These are phyloP conservation scores for Sporothrix sp. DNA, from an alignment of 2,329 filamentous ascomycete genomes.

Conservation along the genomic window DNA sequence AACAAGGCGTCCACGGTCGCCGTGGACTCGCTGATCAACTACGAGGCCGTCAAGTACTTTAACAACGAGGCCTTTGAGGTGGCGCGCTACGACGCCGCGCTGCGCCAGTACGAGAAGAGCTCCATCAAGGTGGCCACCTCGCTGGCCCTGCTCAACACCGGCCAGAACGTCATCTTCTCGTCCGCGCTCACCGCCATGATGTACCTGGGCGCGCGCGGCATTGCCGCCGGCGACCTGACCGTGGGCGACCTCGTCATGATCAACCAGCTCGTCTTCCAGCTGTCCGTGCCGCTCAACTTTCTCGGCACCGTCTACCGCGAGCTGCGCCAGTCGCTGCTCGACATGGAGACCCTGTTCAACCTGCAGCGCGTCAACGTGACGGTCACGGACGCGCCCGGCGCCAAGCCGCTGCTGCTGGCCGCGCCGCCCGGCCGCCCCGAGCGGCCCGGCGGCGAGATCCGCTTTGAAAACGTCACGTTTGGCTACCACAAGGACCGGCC, in stretches of 20 bases:
- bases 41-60: constrained; percentile 98
- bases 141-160: constrained; percentile 82
- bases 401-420: constrained; percentile 57
- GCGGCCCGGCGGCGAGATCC: constrained; percentile 68
- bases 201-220: constrained; percentile 88
- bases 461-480: constrained; percentile 90
- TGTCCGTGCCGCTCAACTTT: constrained; percentile 95
- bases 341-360: constrained; percentile 98
- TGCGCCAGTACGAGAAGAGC: constrained; percentile 79
- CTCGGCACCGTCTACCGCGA: constrained; percentile 96
- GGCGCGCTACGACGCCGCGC: constrained; percentile 74
- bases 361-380: constrained; percentile 91
- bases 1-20: constrained; percentile 92
- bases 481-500: constrained; percentile 80
- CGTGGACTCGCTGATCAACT: constrained; percentile 95
- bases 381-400: constrained; percentile 67
- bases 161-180: constrained; percentile 96
- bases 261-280: constrained; percentile 96
- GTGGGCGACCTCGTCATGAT: constrained; percentile 98
- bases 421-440: constrained; percentile 19
- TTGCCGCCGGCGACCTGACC: constrained; percentile 69
- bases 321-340: constrained; percentile 82
- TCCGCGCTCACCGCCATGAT: constrained; percentile 93
- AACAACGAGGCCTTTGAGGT: constrained; percentile 98
- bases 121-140: constrained; percentile 97